Evolutionary conservation across 805 yeast species (phyloP).

Genomic region (Debaryomyces hansenii): DNA sequence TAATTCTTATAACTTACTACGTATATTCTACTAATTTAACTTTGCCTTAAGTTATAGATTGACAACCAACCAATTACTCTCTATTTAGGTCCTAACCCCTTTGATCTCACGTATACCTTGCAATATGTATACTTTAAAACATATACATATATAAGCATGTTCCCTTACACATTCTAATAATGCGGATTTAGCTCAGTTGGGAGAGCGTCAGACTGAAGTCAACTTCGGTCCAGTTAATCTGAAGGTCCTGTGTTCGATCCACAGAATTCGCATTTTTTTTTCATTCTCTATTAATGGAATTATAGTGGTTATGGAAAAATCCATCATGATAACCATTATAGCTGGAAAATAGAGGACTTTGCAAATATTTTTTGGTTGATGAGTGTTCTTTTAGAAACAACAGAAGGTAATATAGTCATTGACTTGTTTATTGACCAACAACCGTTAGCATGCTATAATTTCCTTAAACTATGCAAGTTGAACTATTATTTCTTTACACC

Average conservation of each 20-base stretch:
- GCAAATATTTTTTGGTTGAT: constrained; percentile 14
- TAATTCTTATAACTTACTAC: no score
- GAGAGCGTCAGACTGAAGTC: constrained; percentile 38
- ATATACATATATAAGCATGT: no score
- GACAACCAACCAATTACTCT: no score
- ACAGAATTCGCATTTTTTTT: constrained; percentile 59
- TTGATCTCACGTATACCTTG: no score
- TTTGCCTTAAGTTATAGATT: no score
- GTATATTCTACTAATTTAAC: no score
- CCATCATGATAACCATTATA: background rate
- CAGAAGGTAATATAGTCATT: constrained; percentile 47
- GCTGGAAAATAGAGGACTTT: background rate
- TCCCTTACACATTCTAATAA: no score
- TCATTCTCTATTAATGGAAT: no score
- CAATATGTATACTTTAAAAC: no score
- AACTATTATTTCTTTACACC: constrained; percentile 54
- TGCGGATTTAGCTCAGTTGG: constrained; percentile 26
- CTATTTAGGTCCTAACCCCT: no score
- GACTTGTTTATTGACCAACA: constrained; percentile 41
- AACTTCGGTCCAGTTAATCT: constrained; percentile 48
- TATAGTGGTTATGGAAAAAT: background rate
- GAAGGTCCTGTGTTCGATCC: constrained; percentile 91
- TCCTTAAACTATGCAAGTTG: constrained; percentile 53
- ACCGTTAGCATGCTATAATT: constrained; percentile 44
- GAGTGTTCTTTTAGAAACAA: constrained; percentile 43